Evolutionary conservation across 345 rosid genomes (phyloP), one percentile per base, ranked within the genome.

Genomic region (Erucastrum elatum): DNA sequence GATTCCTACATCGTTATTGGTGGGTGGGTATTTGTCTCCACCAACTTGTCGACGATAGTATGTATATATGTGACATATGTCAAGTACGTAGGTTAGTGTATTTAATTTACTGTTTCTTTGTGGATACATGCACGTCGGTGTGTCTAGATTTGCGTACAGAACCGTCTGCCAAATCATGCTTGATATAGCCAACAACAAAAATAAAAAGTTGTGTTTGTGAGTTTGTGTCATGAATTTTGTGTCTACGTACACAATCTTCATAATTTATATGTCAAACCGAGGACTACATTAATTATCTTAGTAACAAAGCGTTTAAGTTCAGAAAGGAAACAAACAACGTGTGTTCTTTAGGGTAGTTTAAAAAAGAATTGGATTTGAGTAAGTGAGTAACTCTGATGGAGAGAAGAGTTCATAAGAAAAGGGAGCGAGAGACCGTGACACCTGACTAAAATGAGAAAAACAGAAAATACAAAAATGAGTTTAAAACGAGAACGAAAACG

Each of bases 381-480:
- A 67, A 21, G 21, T 21, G 21, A 21, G 21, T 21, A 21, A 21
- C 21, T 30, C 39, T 68, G 26, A 41, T 29, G 13, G 27, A 9
- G 72, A 44, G 21, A 34, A 37, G 29, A 75, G 49, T 59, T 75
- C 33, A 58, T 67, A 66, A 15, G 72, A 11, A 75, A 16, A 46
- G 55, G 11, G 62, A 56, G 62, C 7, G 12, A 17, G 61, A 56
- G 13, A 29, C 72, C 72, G 73, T 68, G 70, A 60, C 30, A 65
- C 51, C 68, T 55, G 70, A 39, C 29, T 31, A 67, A 73, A 63
- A 74, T 13, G 44, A 71, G 29, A 70, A 10, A 70, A 1, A 81
- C 46, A 80, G 63, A 82, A 78, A 73, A 64, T 79, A 27, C 53
- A 46, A 46, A 46, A 13, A 46, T 46, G 7, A 46, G 55, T 46